Evolutionary conservation across 805 yeast genomes (phyloP).

Genomic region (Candida ascalaphidarum): DNA sequence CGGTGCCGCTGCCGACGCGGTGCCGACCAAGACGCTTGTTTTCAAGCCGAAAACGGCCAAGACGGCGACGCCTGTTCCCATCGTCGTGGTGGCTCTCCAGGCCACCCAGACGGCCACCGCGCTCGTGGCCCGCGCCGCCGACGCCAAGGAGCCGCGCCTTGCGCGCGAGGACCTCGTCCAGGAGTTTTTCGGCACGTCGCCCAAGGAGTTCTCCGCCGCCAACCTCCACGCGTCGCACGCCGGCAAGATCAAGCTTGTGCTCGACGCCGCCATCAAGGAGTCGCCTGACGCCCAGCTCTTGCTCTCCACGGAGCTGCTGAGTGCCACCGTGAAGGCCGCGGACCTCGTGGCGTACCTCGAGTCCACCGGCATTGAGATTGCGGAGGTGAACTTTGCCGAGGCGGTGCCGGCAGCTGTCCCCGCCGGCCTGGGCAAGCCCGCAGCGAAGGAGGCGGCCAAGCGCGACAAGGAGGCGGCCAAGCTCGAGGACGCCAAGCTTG

Average conservation of each 20-base stretch:
- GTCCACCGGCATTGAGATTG: slow-evolving; percentile 42
- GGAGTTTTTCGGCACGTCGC: slow-evolving; percentile 47
- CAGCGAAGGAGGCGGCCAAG: slow-evolving; percentile 21
- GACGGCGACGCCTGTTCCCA: slow-evolving; percentile 68
- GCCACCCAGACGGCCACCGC: slow-evolving; percentile 63
- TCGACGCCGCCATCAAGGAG: slow-evolving; percentile 47
- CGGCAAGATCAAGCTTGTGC: slow-evolving; percentile 50
- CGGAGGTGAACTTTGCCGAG: slow-evolving; percentile 47
- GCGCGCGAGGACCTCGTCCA: slow-evolving; percentile 76
- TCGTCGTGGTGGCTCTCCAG: slow-evolving; percentile 69
- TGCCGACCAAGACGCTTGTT: slow-evolving; percentile 64
- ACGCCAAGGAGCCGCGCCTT: slow-evolving; percentile 77
- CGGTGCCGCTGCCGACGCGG: slow-evolving; percentile 41
- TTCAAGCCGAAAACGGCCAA: slow-evolving; percentile 91
- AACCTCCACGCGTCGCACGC: slow-evolving; percentile 35
- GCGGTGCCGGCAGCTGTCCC: slow-evolving; percentile 30
- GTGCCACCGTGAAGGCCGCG: slow-evolving; percentile 41
- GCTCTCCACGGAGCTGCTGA: slow-evolving; percentile 44
- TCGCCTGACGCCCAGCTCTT: slow-evolving; percentile 25
- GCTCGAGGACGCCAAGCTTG: slow-evolving; percentile 77
- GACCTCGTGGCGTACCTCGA: slow-evolving; percentile 38
- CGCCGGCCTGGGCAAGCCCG: slow-evolving; percentile 15
- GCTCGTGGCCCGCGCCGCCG: slow-evolving; percentile 56
- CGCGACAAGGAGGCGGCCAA: slow-evolving; percentile 41
- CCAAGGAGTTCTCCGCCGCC: slow-evolving; percentile 59